Evolutionary conservation across 2,329 filamentous ascomycete species (phyloP), one percentile per base, ranked within the genome.

Genomic region (Fusarium papillatum): DNA sequence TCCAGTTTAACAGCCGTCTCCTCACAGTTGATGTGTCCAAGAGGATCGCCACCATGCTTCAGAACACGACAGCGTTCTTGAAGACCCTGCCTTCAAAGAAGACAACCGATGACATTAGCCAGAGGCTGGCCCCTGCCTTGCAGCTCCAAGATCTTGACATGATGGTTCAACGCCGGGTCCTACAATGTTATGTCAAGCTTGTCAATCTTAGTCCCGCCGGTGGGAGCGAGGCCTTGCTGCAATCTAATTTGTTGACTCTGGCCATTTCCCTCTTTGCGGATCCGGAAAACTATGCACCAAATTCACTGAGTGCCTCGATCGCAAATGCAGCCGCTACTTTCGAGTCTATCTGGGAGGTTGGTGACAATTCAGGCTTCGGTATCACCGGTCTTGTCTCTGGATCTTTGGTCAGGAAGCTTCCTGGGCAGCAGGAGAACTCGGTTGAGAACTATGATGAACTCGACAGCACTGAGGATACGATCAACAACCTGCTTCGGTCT

Each of bases 1-100:
- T 99, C 60, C 94, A 98, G 80, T 98, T 95, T 86, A 99, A 99
- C 81, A 95, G 94, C 83, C 93, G 95, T 61, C 88, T 99, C 34
- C 88, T 99, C 77, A 99, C 97, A 0, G 93, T 96, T 3, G 97
- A 99, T 85, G 95, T 98, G 14, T 97, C 96, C 7, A 98, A 97
- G 82, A 91, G 97, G 66, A 94, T 99, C 76, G 95, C 96, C 39
- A 92, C 93, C 2, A 98, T 99, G 96, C 89, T 99, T 64, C 96
- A 98, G 82, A 98, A 97, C 81, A 98, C 97, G 0, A 94, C 95
- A 2, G 91, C 93, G 10, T 99, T 98, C 78, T 84, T 98, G n/a
- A 94, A 94, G 79, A 94, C 93, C 24, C 85, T 99, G 7, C 96
- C 97, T 0, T 87, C 90, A 0, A 96, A 95, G 83, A 98, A 96